Evolutionary conservation across 1,139 yeast genomes (phyloP).

Genomic region (Meyerozyma elateridarum): DNA sequence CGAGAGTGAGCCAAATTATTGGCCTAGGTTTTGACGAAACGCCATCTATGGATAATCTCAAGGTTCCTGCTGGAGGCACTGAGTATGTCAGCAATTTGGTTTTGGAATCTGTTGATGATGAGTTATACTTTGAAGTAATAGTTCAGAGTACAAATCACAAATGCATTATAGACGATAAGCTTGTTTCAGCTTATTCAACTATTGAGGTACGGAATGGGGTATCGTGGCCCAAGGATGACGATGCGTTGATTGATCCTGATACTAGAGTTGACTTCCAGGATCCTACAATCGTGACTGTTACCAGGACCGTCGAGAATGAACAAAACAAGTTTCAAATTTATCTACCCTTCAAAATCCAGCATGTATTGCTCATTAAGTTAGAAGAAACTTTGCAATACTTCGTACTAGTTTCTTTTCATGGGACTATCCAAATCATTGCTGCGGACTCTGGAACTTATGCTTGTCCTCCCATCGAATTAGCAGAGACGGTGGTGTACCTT

Average conservation of each 20-base stretch:
- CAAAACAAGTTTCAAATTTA: constrained; percentile 26
- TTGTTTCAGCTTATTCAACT: constrained; percentile 14
- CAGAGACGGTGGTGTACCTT: constrained; percentile 47
- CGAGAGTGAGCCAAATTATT: constrained; percentile 22
- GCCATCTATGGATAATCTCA: too few relatives aligned
- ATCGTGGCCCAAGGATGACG: constrained; percentile 34
- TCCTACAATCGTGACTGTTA: constrained; percentile 38
- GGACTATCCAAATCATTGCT: constrained; percentile 64
- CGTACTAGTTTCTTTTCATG: constrained; percentile 69
- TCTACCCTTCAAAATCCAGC: constrained; percentile 42
- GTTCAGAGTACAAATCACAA: constrained; percentile 24
- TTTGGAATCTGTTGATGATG: constrained; percentile 34
- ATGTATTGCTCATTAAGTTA: constrained; percentile 31
- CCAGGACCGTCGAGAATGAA: constrained; percentile 16
- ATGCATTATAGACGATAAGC: constrained; percentile 9
- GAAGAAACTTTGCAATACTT: constrained; percentile 30
- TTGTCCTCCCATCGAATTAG: constrained; percentile 57
- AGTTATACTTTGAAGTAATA: constrained; percentile 35
- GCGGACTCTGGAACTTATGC: constrained; percentile 52
- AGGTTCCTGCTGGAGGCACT: constrained; percentile 19
- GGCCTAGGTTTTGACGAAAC: constrained; percentile 7
- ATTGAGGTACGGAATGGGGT: constrained; percentile 43
- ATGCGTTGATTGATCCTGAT: constrained; percentile 23
- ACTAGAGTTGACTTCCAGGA: constrained; percentile 41
- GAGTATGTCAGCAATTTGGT: constrained; percentile 16